Evolutionary conservation across 108 stramenopile species (phyloP).

Genomic region (Nitzschia inconspicua): DNA sequence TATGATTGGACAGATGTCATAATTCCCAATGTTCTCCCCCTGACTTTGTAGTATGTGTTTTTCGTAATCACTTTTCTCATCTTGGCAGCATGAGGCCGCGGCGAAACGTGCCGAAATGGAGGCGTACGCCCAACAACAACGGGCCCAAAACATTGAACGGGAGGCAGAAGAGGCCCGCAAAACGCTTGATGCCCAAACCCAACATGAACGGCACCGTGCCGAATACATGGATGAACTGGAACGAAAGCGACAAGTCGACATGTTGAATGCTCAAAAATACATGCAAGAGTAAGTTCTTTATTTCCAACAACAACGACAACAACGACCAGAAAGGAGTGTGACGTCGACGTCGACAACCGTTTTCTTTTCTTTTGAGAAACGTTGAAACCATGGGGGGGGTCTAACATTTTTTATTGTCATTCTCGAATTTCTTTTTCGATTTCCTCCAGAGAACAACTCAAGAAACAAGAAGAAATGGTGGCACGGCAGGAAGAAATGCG

Average conservation of each 20-base stretch:
- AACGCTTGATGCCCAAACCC: conserved; percentile 91
- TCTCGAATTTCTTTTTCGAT: not conserved
- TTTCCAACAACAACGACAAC: not conserved
- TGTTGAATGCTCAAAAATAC: conserved; percentile 93
- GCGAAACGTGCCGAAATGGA: conserved; percentile 88
- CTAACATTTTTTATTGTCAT: too few relatives aligned
- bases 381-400: too few relatives aligned
- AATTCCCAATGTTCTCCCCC: not conserved
- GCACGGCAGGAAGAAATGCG: conserved; percentile 94
- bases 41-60: not conserved
- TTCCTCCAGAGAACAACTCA: conserved; percentile 80
- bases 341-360: too few relatives aligned
- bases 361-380: too few relatives aligned
- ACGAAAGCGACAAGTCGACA: conserved; percentile 94
- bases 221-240: conserved; percentile 95
- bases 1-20: too few relatives aligned
- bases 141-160: conserved; percentile 86
- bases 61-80: not conserved
- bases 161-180: conserved; percentile 94
- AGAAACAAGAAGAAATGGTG: conserved; percentile 96
- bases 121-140: conserved; percentile 83
- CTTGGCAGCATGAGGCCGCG: conserved; percentile 69
- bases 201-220: conserved; percentile 87
- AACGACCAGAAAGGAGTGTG: too few relatives aligned
- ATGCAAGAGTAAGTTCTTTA: conserved; percentile 85